Base-by-base conservation (phyloP, 2,329 filamentous ascomycete species). In the Aspergillus latus region DNA sequence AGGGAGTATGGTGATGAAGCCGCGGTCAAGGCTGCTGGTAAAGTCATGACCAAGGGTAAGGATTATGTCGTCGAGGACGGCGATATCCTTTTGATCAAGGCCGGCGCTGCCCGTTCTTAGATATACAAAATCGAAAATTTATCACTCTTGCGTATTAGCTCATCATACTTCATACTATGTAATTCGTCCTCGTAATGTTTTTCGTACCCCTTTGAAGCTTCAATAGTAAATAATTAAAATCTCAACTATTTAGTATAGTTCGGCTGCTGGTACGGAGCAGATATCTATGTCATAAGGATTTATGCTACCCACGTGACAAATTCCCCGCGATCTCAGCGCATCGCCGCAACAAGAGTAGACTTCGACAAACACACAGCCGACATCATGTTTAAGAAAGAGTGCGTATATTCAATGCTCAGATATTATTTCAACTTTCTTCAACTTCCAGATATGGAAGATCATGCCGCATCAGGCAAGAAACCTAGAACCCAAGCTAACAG, bases 31-130 rank as follows among this genome's bases (percentile, higher is more conserved):
- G 85, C 93, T 28, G 93, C 93, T 76, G 94, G 94, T 68, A 99
- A 99, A 82, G 76, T 99, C 64, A 90, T 96, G 88, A 97, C 93
- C 57, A 99, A 99, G 83, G 94, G 94, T 72, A 97, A 97, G 81
- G 93, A 97, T 50, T 97, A 99, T 74, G 84, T 77, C 49, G 75
- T 79, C 30, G 73, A 78, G 67, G 79, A 80, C 62, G 78, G 78
- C 49, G 78, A 88, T 71, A 84, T 88, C 66, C 73, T 97, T 65
- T 84, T 96, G 68, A 92, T 97, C 83, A 97, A 97, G 83, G 74
- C 74, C 65, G 77, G 76, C 71, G 79, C 76, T 66, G 76, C 79
- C 55, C 81, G 78, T 70, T 67, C 65, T 61, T 79, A 74, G 47
- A 63, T 49, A n/a, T 34, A 49, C 16, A 32, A 39, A 54, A 43